Evolutionary conservation across 192 early-diverging fungal species (phyloP).

Genomic region (Mortierella alpina): DNA sequence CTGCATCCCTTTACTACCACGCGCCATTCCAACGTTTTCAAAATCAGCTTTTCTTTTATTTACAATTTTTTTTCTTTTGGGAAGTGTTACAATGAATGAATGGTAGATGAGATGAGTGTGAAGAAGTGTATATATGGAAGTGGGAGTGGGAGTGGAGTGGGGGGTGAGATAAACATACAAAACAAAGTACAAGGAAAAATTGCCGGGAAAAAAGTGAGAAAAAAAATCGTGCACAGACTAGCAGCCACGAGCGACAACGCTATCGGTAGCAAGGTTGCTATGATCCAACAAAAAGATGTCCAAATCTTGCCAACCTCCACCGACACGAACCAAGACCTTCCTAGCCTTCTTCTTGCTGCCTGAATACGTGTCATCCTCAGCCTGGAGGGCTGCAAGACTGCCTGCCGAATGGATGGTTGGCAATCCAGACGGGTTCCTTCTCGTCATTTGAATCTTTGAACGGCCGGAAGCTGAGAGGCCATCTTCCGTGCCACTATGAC

Average conservation of each 20-base stretch:
- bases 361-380: conserved; percentile 16
- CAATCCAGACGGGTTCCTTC: conserved; percentile 3
- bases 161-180: background rate
- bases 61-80: too few relatives aligned
- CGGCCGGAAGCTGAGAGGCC: conserved; percentile 16
- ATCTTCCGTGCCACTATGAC: conserved; percentile 50
- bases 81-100: too few relatives aligned
- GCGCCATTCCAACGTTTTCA: too few relatives aligned
- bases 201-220: too few relatives aligned
- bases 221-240: conserved; percentile 1
- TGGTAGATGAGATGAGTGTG: too few relatives aligned
- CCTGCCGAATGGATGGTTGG: conserved; percentile 13
- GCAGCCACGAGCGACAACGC: conserved; percentile 10
- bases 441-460: conserved; percentile 3
- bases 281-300: conserved; percentile 72
- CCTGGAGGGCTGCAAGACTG: conserved; percentile 16
- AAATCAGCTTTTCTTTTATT: too few relatives aligned
- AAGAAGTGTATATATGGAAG: background rate
- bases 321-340: conserved; percentile 66
- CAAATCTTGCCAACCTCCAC: conserved; percentile 73
- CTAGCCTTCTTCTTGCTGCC: conserved; percentile 20
- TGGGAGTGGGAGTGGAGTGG: background rate
- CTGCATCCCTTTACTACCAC: too few relatives aligned
- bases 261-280: conserved; percentile 36
- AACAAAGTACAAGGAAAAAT: too few relatives aligned